Evolutionary conservation across 2,329 filamentous ascomycete species (phyloP).

Genomic region (Trichoderma sp.): DNA sequence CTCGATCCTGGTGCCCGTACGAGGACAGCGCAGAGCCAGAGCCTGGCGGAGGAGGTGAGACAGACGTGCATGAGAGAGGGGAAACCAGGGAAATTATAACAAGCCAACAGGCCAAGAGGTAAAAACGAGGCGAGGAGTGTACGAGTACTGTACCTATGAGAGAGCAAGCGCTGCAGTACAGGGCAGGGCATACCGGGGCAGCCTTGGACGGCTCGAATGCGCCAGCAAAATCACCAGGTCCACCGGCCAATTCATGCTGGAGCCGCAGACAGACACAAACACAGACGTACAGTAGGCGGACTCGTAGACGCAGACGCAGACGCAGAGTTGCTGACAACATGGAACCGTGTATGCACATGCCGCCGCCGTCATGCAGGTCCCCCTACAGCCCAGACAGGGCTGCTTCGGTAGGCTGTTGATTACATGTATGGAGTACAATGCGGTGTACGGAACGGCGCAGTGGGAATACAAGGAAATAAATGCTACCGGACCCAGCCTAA

Average conservation of each 20-base stretch:
- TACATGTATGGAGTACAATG: not conserved
- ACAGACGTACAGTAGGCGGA: too few species aligned
- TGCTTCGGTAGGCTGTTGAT: not conserved
- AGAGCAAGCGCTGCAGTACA: not conserved
- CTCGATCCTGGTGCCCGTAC: not conserved
- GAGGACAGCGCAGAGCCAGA: not conserved
- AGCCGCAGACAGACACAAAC: not conserved
- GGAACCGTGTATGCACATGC: not conserved
- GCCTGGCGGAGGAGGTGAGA: not conserved
- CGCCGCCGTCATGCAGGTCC: slow-evolving; percentile 19
- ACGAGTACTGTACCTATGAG: not conserved
- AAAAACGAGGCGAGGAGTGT: not conserved
- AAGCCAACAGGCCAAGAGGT: not conserved
- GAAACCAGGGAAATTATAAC: not conserved
- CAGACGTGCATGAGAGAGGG: not conserved
- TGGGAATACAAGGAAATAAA: not conserved
- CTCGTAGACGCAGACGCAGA: not conserved
- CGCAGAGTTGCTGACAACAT: not conserved
- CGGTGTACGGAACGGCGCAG: not conserved
- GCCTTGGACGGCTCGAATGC: not conserved
- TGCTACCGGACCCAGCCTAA: not conserved
- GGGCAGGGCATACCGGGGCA: not conserved
- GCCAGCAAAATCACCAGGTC: not conserved
- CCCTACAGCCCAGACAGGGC: not conserved
- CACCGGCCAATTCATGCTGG: not conserved